These are phyloP conservation scores for Lithospermum erythrorhizon DNA, from an alignment of 257 asterid genomes.

Conservation along the genomic window DNA sequence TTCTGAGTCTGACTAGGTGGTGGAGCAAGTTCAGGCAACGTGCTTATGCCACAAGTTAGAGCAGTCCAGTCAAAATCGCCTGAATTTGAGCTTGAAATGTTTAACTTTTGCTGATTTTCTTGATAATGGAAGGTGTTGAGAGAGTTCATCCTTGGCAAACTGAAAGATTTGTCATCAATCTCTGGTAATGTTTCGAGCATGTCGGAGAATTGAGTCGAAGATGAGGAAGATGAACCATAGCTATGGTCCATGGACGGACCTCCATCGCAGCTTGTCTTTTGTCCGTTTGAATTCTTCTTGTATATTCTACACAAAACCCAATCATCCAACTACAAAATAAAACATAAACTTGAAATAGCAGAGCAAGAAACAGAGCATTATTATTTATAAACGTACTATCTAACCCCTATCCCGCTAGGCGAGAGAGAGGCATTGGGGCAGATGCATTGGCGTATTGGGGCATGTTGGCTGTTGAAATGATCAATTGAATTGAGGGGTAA, in stretches of 20 bases:
- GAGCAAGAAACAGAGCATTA: neutral
- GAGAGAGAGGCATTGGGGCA: no score
- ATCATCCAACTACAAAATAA: conserved; percentile 45
- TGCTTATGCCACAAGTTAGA: conserved; percentile 27
- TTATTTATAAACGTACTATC: neutral
- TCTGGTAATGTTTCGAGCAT: conserved; percentile 56
- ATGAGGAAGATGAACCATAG: conserved; percentile 46
- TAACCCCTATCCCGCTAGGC: neutral
- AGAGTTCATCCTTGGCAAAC: conserved; percentile 31
- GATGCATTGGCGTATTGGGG: no score
- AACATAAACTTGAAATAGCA: neutral
- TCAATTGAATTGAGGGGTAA: neutral
- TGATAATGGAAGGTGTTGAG: conserved; percentile 24
- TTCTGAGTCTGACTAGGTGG: conserved; percentile 5
- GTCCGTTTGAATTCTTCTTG: conserved; percentile 47
- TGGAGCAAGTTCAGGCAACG: conserved; percentile 24
- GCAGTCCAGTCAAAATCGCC: conserved; percentile 76
- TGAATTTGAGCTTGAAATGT: conserved; percentile 43
- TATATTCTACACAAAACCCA: conserved; percentile 79
- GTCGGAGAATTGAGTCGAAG: conserved; percentile 64
- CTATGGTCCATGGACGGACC: conserved; percentile 37
- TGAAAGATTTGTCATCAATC: conserved; percentile 34
- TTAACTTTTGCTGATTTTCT: conserved; percentile 33
- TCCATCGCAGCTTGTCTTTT: conserved; percentile 16
- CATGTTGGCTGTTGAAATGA: no score